Conservation (phyloP, 345 rosid genomes). For the Arabidopsis suecica region DNA sequence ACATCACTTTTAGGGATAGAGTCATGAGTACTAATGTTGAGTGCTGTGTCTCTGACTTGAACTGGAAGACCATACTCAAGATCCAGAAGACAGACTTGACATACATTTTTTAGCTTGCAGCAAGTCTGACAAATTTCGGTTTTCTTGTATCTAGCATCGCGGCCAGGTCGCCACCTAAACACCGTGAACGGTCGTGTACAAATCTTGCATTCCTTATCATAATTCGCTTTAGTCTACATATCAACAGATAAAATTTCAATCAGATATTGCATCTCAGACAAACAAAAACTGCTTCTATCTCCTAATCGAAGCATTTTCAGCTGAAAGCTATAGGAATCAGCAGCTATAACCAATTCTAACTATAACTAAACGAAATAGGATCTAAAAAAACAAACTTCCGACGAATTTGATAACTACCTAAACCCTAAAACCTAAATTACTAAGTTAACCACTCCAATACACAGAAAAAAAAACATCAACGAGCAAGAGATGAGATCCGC, state of each 20-base stretch:
- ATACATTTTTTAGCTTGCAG: constrained; percentile 92
- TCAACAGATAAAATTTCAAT: constrained; percentile 26
- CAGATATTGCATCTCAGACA: neutral
- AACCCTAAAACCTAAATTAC: neutral
- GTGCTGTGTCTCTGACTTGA: constrained; percentile 91
- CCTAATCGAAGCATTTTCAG: neutral
- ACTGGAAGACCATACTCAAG: constrained; percentile 96
- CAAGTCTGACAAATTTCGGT: constrained; percentile 94
- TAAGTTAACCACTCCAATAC: neutral
- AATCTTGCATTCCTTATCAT: constrained; percentile 97
- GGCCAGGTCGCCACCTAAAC: constrained; percentile 95
- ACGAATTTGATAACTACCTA: neutral
- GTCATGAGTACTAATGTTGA: constrained; percentile 76
- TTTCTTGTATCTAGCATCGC: constrained; percentile 89
- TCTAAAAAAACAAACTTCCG: neutral
- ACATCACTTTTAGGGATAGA: constrained; percentile 95
- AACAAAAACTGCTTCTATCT: neutral
- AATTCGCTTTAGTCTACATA: constrained; percentile 79
- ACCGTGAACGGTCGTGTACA: constrained; percentile 95
- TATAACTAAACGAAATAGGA: neutral
- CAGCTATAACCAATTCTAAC: constrained; percentile 14
- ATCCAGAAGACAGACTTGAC: constrained; percentile 97
- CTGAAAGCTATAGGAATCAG: neutral
- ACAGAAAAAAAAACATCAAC: constrained; percentile 9
- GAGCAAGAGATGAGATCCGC: neutral